Percentiles rank a stretch among this genome's conserved stretches.
Conservation (phyloP, 768 basidiomycete species). For the Tylopilus cervinicoccineus region DNA sequence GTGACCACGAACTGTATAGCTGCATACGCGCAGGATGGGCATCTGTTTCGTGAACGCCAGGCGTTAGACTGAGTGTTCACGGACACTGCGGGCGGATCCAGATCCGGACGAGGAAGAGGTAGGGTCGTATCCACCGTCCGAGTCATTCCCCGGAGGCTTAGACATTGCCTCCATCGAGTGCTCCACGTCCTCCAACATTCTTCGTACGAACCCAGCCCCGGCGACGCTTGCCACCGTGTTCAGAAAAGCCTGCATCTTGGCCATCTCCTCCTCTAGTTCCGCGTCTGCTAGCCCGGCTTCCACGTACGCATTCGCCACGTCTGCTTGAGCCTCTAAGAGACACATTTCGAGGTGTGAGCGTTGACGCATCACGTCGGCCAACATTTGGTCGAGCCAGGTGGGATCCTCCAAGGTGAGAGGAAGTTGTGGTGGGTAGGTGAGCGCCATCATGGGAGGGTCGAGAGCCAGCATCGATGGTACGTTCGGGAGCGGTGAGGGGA, state of each 20-base stretch:
- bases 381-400: conserved; percentile 25
- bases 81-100: background rate
- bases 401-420: conserved; percentile 27
- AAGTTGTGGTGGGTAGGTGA: conserved; percentile 26
- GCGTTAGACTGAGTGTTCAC: background rate
- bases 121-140: background rate
- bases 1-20: background rate
- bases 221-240: conserved; percentile 22
- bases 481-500: conserved; percentile 2
- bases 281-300: conserved; percentile 27
- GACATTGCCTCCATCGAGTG: conserved; percentile 15
- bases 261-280: conserved; percentile 23
- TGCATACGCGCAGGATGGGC: background rate
- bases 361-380: conserved; percentile 24
- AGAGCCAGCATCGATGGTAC: conserved; percentile 9
- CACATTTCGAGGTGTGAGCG: conserved; percentile 17
- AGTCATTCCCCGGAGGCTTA: conserved; percentile 1
- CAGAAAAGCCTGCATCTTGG: conserved; percentile 24
- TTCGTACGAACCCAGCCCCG: conserved; percentile 25
- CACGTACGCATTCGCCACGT: conserved; percentile 20
- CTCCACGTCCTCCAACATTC: conserved; percentile 20
- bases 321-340: conserved; percentile 14
- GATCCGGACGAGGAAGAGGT: conserved; percentile 3
- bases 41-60: background rate
- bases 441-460: conserved; percentile 25